phyloP scores from a whole-genome alignment of 805 yeast species.

The Helenozyma baotianmanensis region DNA sequence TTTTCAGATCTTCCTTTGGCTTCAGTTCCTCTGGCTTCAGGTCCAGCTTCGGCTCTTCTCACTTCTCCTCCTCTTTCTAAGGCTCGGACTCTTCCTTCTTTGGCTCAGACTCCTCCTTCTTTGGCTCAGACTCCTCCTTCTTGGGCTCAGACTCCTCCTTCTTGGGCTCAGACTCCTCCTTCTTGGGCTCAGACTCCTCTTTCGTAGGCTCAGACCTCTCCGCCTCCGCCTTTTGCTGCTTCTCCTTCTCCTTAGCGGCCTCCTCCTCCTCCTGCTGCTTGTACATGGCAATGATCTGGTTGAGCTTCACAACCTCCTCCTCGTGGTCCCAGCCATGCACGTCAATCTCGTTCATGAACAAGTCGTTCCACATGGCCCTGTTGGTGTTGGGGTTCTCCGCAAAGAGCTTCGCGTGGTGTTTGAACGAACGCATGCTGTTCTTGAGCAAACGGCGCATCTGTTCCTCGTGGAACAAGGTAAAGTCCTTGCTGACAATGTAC shows the following conservation, averaged over 20 bases:
- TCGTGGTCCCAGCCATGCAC: slow-evolving; percentile 21
- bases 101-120: no score
- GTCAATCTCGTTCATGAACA: slow-evolving; percentile 20
- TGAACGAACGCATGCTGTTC: background rate
- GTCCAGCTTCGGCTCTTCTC: no score
- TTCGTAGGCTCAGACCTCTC: background rate
- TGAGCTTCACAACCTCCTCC: slow-evolving; percentile 13
- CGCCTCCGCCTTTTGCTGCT: background rate
- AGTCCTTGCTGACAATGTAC: slow-evolving; percentile 17
- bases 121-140: background rate
- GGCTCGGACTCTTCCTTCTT: no score
- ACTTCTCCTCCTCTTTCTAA: background rate
- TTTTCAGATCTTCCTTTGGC: no score
- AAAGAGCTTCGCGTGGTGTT: background rate
- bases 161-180: background rate
- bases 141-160: background rate
- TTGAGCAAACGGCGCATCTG: slow-evolving; percentile 20
- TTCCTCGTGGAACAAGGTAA: slow-evolving; percentile 25
- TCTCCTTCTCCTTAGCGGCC: background rate
- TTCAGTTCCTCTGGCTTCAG: no score
- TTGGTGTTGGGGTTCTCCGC: slow-evolving; percentile 3
- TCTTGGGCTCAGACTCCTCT: no score
- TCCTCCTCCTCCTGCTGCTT: background rate
- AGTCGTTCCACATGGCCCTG: slow-evolving; percentile 24
- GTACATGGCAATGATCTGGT: slow-evolving; percentile 7